phyloP scores from a whole-genome alignment of 768 basidiomycete species.

The Lactarius tabidus region DNA sequence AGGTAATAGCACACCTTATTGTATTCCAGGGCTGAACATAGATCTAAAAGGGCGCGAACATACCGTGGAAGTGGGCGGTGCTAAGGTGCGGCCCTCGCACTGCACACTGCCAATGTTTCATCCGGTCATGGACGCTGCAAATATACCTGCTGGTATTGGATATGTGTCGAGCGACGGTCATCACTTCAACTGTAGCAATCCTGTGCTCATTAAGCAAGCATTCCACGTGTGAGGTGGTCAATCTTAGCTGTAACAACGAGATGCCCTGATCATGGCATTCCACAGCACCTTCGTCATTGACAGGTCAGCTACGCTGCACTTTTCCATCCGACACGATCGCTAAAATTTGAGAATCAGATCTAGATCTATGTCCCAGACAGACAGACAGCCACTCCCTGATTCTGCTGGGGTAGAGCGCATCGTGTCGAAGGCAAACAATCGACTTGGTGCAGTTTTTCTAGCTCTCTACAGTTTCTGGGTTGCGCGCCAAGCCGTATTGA shows the following conservation, averaged over 20 bases:
- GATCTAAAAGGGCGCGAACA: slow-evolving; percentile 44
- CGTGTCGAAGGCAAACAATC: slow-evolving; percentile 37
- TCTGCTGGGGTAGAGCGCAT: slow-evolving; percentile 42
- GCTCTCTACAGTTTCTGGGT: slow-evolving; percentile 53
- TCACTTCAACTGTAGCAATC: slow-evolving; percentile 50
- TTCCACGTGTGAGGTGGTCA: slow-evolving; percentile 52
- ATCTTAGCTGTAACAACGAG: background rate
- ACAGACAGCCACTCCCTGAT: slow-evolving; percentile 42
- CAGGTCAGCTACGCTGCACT: slow-evolving; percentile 29
- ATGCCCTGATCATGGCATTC: background rate
- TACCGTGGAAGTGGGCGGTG: slow-evolving; percentile 36
- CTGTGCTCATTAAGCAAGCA: slow-evolving; percentile 47
- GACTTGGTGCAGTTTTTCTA: slow-evolving; percentile 56
- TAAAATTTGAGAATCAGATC: too few relatives aligned
- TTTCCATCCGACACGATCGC: background rate
- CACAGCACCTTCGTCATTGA: slow-evolving; percentile 51
- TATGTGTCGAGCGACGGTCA: slow-evolving; percentile 56
- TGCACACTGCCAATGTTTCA: slow-evolving; percentile 54
- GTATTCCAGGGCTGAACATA: background rate
- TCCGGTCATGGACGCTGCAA: slow-evolving; percentile 31
- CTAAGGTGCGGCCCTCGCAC: slow-evolving; percentile 45
- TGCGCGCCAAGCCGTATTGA: slow-evolving; percentile 42
- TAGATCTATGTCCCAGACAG: slow-evolving; percentile 42
- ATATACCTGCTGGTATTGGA: slow-evolving; percentile 33
- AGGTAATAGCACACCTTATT: slow-evolving; percentile 34